Conservation (phyloP, 1,139 yeast genomes). For the Scheffersomyces segobiensis region DNA sequence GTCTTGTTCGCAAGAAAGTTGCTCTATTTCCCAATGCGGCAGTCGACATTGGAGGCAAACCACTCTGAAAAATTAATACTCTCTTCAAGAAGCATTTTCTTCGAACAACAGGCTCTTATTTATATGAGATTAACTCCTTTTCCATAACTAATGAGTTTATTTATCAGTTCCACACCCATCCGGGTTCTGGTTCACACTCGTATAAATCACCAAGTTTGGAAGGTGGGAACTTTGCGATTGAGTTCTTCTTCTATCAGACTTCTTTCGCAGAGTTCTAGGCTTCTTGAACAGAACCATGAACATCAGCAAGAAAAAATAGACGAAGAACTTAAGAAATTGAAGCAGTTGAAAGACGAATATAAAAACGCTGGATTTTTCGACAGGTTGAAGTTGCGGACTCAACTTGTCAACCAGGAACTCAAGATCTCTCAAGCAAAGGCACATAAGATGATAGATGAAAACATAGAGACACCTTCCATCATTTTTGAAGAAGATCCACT, state of each 20-base stretch:
- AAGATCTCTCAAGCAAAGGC: conserved; percentile 25
- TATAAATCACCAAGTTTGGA: background rate
- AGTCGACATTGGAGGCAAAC: conserved; percentile 19
- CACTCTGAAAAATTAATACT: conserved; percentile 1
- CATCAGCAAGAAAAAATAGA: conserved; percentile 13
- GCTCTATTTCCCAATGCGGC: conserved; percentile 12
- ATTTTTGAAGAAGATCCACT: conserved; percentile 22
- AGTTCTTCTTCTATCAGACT: background rate
- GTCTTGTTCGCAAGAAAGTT: background rate
- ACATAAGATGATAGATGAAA: conserved; percentile 15
- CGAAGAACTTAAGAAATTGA: conserved; percentile 19
- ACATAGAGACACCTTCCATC: conserved; percentile 21
- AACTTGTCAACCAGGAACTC: conserved; percentile 27
- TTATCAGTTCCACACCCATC: background rate
- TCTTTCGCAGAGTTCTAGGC: background rate
- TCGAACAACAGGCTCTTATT: background rate
- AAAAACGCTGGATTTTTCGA: conserved; percentile 28
- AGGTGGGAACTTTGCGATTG: background rate
- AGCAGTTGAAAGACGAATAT: conserved; percentile 24
- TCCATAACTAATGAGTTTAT: background rate
- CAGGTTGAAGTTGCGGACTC: conserved; percentile 22
- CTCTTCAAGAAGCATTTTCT: background rate
- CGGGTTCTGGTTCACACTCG: background rate
- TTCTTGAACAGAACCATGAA: background rate
- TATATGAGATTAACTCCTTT: background rate